These are phyloP conservation scores for Annona cherimola DNA, from an alignment of 164 flowering plant genomes.

Conservation along the genomic window DNA sequence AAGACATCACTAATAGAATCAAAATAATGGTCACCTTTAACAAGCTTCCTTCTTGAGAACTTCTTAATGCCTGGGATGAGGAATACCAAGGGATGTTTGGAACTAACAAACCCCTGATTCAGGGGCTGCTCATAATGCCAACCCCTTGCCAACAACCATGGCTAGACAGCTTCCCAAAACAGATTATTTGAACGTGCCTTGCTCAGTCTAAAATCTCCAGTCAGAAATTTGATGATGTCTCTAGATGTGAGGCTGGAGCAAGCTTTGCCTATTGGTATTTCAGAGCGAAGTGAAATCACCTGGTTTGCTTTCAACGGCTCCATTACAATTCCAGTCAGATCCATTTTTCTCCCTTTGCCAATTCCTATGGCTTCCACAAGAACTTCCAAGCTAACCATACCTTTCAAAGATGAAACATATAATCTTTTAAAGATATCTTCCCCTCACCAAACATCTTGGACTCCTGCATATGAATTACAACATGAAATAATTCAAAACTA, in stretches of 20 bases:
- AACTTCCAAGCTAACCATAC: slow-evolving; percentile 42
- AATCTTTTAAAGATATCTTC: slow-evolving; percentile 47
- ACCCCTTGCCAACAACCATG: slow-evolving; percentile 83
- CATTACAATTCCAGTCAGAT: slow-evolving; percentile 51
- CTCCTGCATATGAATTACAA: slow-evolving; percentile 36
- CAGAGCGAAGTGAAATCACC: slow-evolving; percentile 28
- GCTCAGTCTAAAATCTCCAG: slow-evolving; percentile 75
- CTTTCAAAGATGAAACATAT: slow-evolving; percentile 58
- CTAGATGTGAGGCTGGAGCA: slow-evolving; percentile 55
- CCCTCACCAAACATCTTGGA: slow-evolving; percentile 60
- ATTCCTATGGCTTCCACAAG: slow-evolving; percentile 74
- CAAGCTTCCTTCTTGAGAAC: slow-evolving; percentile 64
- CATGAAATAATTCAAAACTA: not conserved
- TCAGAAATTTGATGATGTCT: slow-evolving; percentile 62
- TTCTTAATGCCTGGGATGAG: slow-evolving; percentile 67
- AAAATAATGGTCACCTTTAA: slow-evolving; percentile 65
- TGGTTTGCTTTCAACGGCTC: slow-evolving; percentile 45
- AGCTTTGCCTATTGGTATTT: slow-evolving; percentile 66
- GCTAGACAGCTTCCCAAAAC: slow-evolving; percentile 99
- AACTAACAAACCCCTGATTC: slow-evolving; percentile 23
- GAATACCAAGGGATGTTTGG: slow-evolving; percentile 57
- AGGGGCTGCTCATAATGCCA: slow-evolving; percentile 95
- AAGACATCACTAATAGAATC: slow-evolving; percentile 73
- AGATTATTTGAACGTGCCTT: slow-evolving; percentile 79
- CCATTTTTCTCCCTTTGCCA: slow-evolving; percentile 84